A percentile compares a stretch with the other conserved stretches of the same genome.
These are phyloP conservation scores for Thermothielavioides terrestris DNA, from an alignment of 495 filamentous ascomycete species.

Conservation along the genomic window DNA sequence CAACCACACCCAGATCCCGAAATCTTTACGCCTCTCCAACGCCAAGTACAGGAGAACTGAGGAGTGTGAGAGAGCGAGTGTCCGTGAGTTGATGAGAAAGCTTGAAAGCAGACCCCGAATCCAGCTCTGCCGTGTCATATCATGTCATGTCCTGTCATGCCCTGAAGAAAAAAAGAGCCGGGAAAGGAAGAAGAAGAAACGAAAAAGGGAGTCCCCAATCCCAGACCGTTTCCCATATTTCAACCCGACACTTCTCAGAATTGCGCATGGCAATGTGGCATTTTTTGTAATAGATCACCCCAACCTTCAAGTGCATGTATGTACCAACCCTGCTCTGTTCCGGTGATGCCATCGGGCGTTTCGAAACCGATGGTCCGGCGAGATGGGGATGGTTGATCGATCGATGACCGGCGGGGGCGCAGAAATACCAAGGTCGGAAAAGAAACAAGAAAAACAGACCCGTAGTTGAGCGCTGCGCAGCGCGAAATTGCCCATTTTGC, in stretches of 20 bases:
- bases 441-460: not conserved
- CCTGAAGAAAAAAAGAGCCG: not conserved
- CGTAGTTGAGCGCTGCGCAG: too few species aligned
- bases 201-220: not conserved
- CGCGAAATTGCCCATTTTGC: not conserved
- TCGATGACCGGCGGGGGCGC: too few species aligned
- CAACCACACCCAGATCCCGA: not conserved
- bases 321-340: too few species aligned
- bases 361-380: too few species aligned
- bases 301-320: too few species aligned
- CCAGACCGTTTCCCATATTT: not conserved
- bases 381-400: too few species aligned
- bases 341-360: too few species aligned
- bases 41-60: conserved; percentile 2
- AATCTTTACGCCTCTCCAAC: not conserved
- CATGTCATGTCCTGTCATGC: too few species aligned
- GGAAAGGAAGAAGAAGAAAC: not conserved
- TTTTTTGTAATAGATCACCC: too few species aligned
- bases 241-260: not conserved
- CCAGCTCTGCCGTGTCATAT: too few species aligned
- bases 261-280: too few species aligned
- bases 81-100: not conserved
- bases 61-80: not conserved
- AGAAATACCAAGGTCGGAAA: too few species aligned
- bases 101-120: not conserved